phyloP scores from a whole-genome alignment of 2,329 filamentous ascomycete genomes.

The Claviceps africana region DNA sequence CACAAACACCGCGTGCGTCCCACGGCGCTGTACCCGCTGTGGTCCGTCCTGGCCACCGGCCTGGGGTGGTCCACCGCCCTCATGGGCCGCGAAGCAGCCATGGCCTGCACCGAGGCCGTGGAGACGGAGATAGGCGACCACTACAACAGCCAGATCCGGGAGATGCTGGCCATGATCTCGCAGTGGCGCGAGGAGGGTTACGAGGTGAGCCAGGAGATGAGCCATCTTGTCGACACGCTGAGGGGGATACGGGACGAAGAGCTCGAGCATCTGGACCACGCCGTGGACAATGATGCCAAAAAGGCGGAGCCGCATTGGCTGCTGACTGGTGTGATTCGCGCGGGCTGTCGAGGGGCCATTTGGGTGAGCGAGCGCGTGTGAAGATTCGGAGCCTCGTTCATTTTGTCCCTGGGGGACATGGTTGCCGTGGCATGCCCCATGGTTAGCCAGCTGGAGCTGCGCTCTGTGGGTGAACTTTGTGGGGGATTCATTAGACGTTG shows the following conservation, averaged over 20 bases:
- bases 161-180: slow-evolving; percentile 65
- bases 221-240: slow-evolving; percentile 56
- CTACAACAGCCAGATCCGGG: slow-evolving; percentile 84
- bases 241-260: slow-evolving; percentile 87
- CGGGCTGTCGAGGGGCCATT: slow-evolving; percentile 85
- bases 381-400: slow-evolving; percentile 1
- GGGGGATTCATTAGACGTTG: too few relatives aligned
- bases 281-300: slow-evolving; percentile 83
- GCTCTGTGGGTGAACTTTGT: too few relatives aligned
- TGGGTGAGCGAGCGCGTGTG: slow-evolving; percentile 71
- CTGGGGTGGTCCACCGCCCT: slow-evolving; percentile 83
- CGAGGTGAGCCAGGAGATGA: slow-evolving; percentile 65
- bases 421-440: too few relatives aligned
- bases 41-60: slow-evolving; percentile 65
- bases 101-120: slow-evolving; percentile 97
- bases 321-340: slow-evolving; percentile 71
- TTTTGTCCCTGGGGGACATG: too few relatives aligned
- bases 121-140: slow-evolving; percentile 96
- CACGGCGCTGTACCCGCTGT: slow-evolving; percentile 82
- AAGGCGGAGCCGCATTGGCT: slow-evolving; percentile 82
- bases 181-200: slow-evolving; percentile 66
- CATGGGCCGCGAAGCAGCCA: slow-evolving; percentile 83
- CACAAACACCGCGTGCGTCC: slow-evolving; percentile 81
- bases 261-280: slow-evolving; percentile 90
- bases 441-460: too few relatives aligned